Evolutionary conservation across 495 filamentous ascomycete species (phyloP).

Genomic region (Tuber melanosporum): DNA sequence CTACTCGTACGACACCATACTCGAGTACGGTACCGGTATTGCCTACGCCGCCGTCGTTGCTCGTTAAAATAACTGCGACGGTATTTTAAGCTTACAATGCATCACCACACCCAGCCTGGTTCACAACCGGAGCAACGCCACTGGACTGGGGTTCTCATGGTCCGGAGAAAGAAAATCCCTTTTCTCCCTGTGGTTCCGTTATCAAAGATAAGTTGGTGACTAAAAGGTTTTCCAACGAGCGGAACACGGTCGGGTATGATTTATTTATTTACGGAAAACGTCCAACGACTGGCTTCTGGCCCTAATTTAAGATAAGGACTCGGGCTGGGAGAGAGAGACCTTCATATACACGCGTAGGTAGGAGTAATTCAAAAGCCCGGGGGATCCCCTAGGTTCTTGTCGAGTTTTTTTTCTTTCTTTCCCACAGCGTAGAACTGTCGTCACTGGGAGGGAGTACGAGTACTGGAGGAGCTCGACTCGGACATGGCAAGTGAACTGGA

Average conservation of each 20-base stretch:
- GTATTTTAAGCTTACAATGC: background rate
- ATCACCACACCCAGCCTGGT: background rate
- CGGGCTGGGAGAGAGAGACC: background rate
- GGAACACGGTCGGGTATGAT: background rate
- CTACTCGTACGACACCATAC: background rate
- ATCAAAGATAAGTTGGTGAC: background rate
- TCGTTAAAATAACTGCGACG: background rate
- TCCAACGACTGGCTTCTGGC: background rate
- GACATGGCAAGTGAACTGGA: background rate
- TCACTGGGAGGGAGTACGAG: background rate
- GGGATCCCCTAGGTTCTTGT: background rate
- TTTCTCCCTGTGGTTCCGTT: background rate
- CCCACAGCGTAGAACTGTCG: background rate
- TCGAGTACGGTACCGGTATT: background rate
- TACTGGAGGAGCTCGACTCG: background rate
- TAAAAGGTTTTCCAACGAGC: background rate
- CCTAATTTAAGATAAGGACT: background rate
- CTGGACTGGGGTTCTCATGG: background rate
- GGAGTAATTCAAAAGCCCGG: background rate
- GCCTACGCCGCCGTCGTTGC: background rate
- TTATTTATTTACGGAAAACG: background rate
- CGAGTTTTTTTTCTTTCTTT: background rate
- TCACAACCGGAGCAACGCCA: background rate
- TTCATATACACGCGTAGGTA: background rate
- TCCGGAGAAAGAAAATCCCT: background rate